Base-by-base conservation (phyloP, 352 stramenopile species). In the Globisporangium cylindrosporum region DNA sequence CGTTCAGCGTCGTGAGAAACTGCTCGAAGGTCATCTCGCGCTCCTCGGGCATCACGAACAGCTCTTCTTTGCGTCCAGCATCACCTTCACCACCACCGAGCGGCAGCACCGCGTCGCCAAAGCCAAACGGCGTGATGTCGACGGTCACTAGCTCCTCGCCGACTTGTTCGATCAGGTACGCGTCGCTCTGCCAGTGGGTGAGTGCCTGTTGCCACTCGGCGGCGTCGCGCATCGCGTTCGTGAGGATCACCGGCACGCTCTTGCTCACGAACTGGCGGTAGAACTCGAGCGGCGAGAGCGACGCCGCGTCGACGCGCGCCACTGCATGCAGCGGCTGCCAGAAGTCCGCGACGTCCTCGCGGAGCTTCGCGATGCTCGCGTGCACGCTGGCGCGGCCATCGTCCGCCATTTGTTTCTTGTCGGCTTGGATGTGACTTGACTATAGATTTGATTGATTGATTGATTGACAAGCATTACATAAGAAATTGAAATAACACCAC, bases 41-140 rank as follows among this genome's bases (percentile, higher is more conserved):
- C 72, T 94, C 88, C 69, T 94, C 88, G 0, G 86, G 86, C 86
- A 93, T 91, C 24, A 93, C 81, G 36, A 95, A 94, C 22, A 88
- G 24, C 49, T 77, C 67, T 1, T 54, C 71, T 55, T 1, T 36
- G 56, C 38, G 4, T 18, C 38, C 14, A 48, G 7, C 38, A 41
- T 6, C 20, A 1, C 10, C 60, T 0, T 24, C 38, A 53, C 2
- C 18, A 4, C 5, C 60, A 1, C 70, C 66, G 4, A 91, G 72
- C 15, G 75, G 61, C n/a, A 93, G 70, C 18, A 93, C 82, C 0
- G 85, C 84, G 64, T 94, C 86, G 32, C 86, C 85, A 10, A 81
- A 78, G 7, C 86, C 86, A 49, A 90, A 93, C 0, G 86, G 86
- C n/a, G 88, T 94, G 56, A 94, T 73, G 61, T 94, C 81, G 34